Percentiles rank a stretch among this genome's conserved stretches.
Conservation (phyloP, 164 flowering plant species). For the Dillenia suffruticosa region DNA sequence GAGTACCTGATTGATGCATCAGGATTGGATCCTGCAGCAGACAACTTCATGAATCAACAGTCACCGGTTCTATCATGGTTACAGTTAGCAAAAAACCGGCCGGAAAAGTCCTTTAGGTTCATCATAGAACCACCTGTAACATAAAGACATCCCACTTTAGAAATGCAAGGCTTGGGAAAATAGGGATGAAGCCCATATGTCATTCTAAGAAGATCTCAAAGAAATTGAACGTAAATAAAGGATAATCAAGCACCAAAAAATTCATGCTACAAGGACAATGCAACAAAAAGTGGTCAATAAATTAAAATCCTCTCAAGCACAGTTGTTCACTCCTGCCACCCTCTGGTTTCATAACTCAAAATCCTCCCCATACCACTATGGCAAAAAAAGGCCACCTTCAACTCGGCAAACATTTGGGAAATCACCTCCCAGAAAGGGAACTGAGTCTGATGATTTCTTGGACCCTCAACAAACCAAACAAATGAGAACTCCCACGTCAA, state of each 20-base stretch:
- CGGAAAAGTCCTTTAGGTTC: slow-evolving; percentile 33
- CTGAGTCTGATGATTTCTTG: too few species aligned
- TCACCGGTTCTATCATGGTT: slow-evolving; percentile 1
- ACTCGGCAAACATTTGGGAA: too few species aligned
- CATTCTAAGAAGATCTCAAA: not conserved
- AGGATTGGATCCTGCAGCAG: not conserved
- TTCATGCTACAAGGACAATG: not conserved
- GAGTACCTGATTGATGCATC: slow-evolving; percentile 15
- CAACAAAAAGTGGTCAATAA: not conserved
- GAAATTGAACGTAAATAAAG: not conserved
- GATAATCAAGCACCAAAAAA: not conserved
- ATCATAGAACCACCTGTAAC: slow-evolving; percentile 55
- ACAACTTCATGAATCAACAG: slow-evolving; percentile 6
- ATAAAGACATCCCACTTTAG: slow-evolving; percentile 1
- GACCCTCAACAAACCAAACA: too few species aligned
- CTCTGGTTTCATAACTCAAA: too few species aligned
- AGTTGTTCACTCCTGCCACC: too few species aligned
- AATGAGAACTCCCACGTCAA: too few species aligned
- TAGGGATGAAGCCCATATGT: not conserved
- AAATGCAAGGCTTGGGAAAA: not conserved
- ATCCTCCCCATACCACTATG: too few species aligned
- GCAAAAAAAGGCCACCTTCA: too few species aligned
- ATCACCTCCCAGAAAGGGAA: too few species aligned
- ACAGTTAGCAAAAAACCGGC: slow-evolving; percentile 21
- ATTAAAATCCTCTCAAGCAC: not conserved